Evolutionary conservation across 1,139 yeast genomes (phyloP), one percentile per base, ranked within the genome.

Genomic region (Blastobotrys niveus): DNA sequence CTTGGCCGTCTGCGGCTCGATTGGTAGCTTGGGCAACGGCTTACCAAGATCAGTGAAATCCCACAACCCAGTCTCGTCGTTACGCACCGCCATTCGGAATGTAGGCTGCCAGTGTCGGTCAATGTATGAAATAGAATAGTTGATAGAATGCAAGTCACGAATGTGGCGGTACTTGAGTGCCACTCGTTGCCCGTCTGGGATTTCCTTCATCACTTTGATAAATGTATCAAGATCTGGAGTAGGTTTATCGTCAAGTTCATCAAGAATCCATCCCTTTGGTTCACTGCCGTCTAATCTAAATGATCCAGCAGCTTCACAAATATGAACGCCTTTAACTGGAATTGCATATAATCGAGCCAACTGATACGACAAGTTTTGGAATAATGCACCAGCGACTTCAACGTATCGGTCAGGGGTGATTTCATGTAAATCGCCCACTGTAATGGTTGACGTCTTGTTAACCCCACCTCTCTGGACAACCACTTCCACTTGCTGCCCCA

Each of bases 41-140:
- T 48, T 47, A 5, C 52, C 54, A 27, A 88, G 62, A 33, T 78
- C 76, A 10, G 72, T 72, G 60, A 80, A 85, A 60, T 88, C 95
- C 96, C 96, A 89, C 26, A 87, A 63, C 2, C 97, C 96, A 1
- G 94, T 80, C 9, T 57, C 62, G 60, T 88, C 95, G 60, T 89
- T 86, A 64, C 96, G 73, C 3, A 75, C 73, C 5, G 91, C 93
- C 47, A 82, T 57, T 56, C 82, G 74, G 63, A 88, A 82, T 22
- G 81, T 72, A 8, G 81, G 74, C 48, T 76, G 72, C 95, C 95
- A 88, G 64, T 86, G 95, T 56, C 96, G 79, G 58, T 87, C 95
- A 45, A 88, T 73, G 55, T 77, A 79, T 15, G 79, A 69, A 8
- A 83, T 75, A 20, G 79, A 74, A 8, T 74, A 67, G 40, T 80